Evolutionary conservation across 208 protist genomes (phyloP).

Genomic region (Wallacemonas rigidus): DNA sequence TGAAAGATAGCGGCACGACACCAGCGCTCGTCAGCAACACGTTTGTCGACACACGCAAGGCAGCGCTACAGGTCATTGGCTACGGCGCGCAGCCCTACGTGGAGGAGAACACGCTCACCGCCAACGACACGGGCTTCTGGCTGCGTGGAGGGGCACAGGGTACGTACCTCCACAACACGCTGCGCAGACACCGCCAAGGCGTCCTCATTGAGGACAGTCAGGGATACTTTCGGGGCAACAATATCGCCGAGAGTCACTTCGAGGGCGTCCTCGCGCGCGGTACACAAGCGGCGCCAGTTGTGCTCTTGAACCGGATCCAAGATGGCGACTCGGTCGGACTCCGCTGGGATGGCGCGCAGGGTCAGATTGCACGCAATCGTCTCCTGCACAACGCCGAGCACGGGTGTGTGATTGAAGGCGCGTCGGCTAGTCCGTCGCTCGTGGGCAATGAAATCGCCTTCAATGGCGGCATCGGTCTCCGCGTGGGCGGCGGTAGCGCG

Average conservation of each 20-base stretch:
- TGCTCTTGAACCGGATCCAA: constrained; percentile 26
- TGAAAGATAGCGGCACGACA: constrained; percentile 6
- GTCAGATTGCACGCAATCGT: constrained; percentile 25
- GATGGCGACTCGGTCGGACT: constrained; percentile 17
- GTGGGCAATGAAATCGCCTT: constrained; percentile 24
- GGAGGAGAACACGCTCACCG: constrained; percentile 25
- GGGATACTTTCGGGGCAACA: constrained; percentile 24
- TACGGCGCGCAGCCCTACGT: constrained; percentile 25
- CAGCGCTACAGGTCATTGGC: constrained; percentile 12
- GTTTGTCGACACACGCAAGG: constrained; percentile 9
- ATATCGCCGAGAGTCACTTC: constrained; percentile 20
- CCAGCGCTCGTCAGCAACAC: constrained; percentile 18
- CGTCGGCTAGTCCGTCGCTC: neutral
- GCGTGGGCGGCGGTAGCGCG: constrained; percentile 1
- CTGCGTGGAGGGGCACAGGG: constrained; percentile 25
- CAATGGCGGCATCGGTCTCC: constrained; percentile 26
- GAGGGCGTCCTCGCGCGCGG: constrained; percentile 23
- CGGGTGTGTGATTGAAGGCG: constrained; percentile 30
- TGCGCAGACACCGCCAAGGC: constrained; percentile 24
- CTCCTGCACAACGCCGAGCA: constrained; percentile 26
- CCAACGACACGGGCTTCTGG: constrained; percentile 20
- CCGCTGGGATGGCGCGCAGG: constrained; percentile 12
- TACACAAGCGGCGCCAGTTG: constrained; percentile 3
- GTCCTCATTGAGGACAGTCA: constrained; percentile 22
- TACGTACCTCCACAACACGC: constrained; percentile 24